Conservation (phyloP, 768 basidiomycete genomes). For the Boletus rufocinnamomeus region DNA sequence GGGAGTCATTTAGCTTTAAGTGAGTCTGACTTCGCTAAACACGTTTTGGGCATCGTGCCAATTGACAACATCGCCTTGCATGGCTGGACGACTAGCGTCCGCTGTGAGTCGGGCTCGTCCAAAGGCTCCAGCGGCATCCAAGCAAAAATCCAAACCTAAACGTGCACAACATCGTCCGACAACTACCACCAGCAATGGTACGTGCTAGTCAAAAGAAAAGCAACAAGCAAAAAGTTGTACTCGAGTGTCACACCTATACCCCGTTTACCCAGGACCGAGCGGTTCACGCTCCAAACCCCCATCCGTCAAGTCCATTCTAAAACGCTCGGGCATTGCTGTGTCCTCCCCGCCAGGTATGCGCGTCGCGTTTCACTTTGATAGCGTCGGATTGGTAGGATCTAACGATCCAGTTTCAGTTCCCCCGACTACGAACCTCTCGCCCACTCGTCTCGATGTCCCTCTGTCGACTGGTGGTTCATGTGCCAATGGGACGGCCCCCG, state of each 20-base stretch:
- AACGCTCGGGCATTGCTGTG: background rate
- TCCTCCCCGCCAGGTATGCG: slow-evolving; percentile 13
- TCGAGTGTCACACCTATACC: background rate
- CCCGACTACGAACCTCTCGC: no score
- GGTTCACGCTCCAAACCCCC: background rate
- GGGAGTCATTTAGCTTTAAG: slow-evolving; percentile 10
- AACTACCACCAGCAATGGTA: background rate
- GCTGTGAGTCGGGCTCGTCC: background rate
- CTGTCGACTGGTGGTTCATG: background rate
- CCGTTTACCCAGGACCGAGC: background rate
- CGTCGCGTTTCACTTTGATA: background rate
- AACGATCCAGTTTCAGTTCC: background rate
- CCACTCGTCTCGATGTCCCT: background rate
- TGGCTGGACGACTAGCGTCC: slow-evolving; percentile 5
- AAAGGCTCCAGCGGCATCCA: background rate
- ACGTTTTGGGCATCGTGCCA: background rate
- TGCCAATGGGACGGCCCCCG: background rate
- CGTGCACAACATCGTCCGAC: background rate
- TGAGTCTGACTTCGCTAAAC: slow-evolving; percentile 4
- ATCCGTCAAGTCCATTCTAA: slow-evolving; percentile 4
- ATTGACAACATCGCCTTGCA: background rate
- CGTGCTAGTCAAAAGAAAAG: background rate
- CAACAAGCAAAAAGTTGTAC: no score
- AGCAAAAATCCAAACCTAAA: background rate
- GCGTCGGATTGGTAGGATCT: background rate